Base-by-base conservation (phyloP, 495 filamentous ascomycete genomes). In the Aspergillus funiculosus region DNA sequence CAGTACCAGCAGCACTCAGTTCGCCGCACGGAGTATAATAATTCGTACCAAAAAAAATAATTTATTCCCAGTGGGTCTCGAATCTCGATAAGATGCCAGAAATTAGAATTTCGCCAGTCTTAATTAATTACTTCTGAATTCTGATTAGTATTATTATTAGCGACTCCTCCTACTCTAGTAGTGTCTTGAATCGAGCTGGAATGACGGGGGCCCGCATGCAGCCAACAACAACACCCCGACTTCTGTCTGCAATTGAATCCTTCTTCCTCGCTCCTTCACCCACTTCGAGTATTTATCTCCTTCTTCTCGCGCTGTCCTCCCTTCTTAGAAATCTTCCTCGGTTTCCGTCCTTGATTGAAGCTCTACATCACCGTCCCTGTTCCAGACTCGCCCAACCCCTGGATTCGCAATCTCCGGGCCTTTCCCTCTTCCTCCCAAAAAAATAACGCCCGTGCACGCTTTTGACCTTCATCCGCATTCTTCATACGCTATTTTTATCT, bases 191-290 rank as follows among this genome's bases (percentile, higher is more conserved):
- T 26, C 43, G n/a, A n/a, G n/a, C 39, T 47, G 46, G 39, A 39
- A 28, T 39, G 32, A 43, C 50, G 50, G 50, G 50, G 49, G 49
- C 53, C 53, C 53, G 53, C 53, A 57, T 52, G 49, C 53, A 44
- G 26, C 28, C 18, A 20, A 20, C 28, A 30, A 14, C 27, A 7
- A 17, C 19, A 43, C 36, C 41, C 15, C 29, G 21, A 26, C 14
- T 14, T 34, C 28, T 19, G 22, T 34, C 29, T 13, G 14, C 19
- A n/a, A 24, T 19, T 14, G 10, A 24, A 18, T 48, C 36, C 17
- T 56, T 53, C 55, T 51, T 45, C 15, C 26, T 25, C 25, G 24
- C 46, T 37, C 37, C 18, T 36, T 32, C 27, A 38, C n/a, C n/a
- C n/a, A n/a, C n/a, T n/a, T n/a, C n/a, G n/a, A n/a, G n/a, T 27